A percentile compares a stretch with the other conserved stretches of the same genome.
Evolutionary conservation across 1,139 yeast species (phyloP).

Genomic region (Oligophagozyma castellii): DNA sequence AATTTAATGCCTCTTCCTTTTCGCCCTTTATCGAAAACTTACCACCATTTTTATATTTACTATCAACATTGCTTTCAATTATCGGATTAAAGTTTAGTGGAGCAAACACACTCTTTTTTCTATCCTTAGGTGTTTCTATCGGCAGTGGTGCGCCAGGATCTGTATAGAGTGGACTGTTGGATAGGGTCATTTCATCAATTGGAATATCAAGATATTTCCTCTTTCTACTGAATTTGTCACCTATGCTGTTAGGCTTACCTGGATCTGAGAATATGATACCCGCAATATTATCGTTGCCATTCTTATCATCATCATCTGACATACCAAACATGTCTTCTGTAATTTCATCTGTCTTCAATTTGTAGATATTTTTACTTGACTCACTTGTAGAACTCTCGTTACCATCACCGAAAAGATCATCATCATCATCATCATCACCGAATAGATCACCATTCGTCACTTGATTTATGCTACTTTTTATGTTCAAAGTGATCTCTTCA

Average conservation of each 20-base stretch:
- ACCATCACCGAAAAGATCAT: constrained; percentile 23
- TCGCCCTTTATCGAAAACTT: constrained; percentile 40
- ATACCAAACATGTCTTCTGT: constrained; percentile 24
- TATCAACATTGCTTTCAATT: constrained; percentile 61
- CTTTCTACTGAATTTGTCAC: constrained; percentile 9
- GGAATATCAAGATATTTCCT: constrained; percentile 37
- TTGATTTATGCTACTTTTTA: constrained; percentile 10
- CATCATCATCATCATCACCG: constrained; percentile 17
- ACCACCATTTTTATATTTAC: constrained; percentile 77
- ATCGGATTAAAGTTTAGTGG: constrained; percentile 72
- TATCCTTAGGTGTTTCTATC: constrained; percentile 41
- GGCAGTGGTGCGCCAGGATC: constrained; percentile 83
- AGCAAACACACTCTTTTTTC: constrained; percentile 51
- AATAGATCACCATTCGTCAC: constrained; percentile 13
- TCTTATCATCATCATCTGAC: constrained; percentile 22
- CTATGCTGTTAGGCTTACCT: constrained; percentile 1
- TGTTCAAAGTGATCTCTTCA: no score
- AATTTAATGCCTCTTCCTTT: constrained; percentile 21
- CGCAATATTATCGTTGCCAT: constrained; percentile 6
- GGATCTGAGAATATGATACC: constrained; percentile 2
- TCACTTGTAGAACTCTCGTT: constrained; percentile 10
- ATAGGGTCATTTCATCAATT: constrained; percentile 40
- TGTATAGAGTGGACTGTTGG: constrained; percentile 40
- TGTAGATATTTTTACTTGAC: constrained; percentile 5
- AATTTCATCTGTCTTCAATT: constrained; percentile 13